Evolutionary conservation across 177 flowering plant genomes (phyloP), one percentile per base, ranked within the genome.

Genomic region (Vitis hybrid): DNA sequence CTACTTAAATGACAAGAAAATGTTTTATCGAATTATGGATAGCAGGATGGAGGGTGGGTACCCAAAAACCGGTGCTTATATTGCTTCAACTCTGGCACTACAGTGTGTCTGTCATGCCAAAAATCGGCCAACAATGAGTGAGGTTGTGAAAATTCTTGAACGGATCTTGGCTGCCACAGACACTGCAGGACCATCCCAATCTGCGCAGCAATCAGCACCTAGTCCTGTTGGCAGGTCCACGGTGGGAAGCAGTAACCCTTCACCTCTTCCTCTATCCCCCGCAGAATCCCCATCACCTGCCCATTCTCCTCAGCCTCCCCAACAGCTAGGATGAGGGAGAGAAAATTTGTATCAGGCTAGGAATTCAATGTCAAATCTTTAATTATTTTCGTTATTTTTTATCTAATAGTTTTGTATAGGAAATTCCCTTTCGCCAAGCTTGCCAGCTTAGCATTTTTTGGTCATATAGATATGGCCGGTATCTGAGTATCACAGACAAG

Each of bases 31-130:
- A 9, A 72, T 84, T 12, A 80, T 84, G 88, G 88, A 84, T 75
- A 71, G 76, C 50, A 80, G 72, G 68, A 65, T 84, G 70, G 83
- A 77, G 65, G 88, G 86, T 9, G 75, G 80, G 70, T 84, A 84
- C 19, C 77, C 80, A 11, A 65, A 70, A 61, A 82, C 72, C 32
- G 80, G 78, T 56, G 88, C 84, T 34, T 75, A 39, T 18, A 69
- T 72, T 48, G 83, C 76, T 63, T 79, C 85, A 10, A 30, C 56
- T 26, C 70, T 79, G 61, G 88, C 84, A 10, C 62, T 74, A 17
- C 76, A 75, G 54, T 84, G 88, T 63, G 68, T 67, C 2, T 63
- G 72, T 52, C 80, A 73, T 19, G 81, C 88, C 26, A 84, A 74
- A 62, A 21, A 49, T 23, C 73, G 88, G 13, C 88, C 88, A 39